phyloP scores from a whole-genome alignment of 1,284 basidiomycete species.

The Leccinum subspadiceum region DNA sequence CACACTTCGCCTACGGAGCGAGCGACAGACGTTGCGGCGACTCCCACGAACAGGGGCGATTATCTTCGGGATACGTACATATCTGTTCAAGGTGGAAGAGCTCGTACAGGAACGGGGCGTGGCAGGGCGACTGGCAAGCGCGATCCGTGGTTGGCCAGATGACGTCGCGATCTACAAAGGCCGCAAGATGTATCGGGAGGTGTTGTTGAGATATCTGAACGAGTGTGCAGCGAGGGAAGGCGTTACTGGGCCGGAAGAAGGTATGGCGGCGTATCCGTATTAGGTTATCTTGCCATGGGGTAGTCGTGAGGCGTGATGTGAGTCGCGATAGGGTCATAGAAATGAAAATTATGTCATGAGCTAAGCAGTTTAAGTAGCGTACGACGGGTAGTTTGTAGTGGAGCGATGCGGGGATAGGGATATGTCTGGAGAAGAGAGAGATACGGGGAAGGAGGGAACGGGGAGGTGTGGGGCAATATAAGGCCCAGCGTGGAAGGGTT shows the following conservation, averaged over 20 bases:
- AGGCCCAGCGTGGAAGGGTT: constrained; percentile 20
- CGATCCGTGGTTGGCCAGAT: constrained; percentile 65
- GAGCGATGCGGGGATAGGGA: constrained; percentile 1
- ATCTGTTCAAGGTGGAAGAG: constrained; percentile 57
- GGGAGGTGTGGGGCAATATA: constrained; percentile 23
- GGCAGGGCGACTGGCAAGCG: constrained; percentile 65
- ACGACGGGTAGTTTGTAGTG: neutral
- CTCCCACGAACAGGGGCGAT: constrained; percentile 66
- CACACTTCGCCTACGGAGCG: constrained; percentile 59
- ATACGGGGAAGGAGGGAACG: neutral
- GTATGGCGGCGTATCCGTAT: constrained; percentile 12
- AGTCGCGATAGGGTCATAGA: constrained; percentile 4
- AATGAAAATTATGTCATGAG: constrained; percentile 2
- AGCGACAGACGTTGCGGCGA: constrained; percentile 71
- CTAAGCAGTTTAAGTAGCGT: neutral
- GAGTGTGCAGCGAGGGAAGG: constrained; percentile 35
- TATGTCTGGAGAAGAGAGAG: neutral
- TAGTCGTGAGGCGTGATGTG: constrained; percentile 1
- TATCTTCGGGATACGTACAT: constrained; percentile 73
- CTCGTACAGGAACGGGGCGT: constrained; percentile 61
- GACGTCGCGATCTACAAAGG: constrained; percentile 66
- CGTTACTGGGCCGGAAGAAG: neutral
- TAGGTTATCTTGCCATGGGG: constrained; percentile 11
- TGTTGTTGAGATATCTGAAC: constrained; percentile 48
- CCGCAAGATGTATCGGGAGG: constrained; percentile 45